Conservation (phyloP, 371 early-diverging fungal genomes). For the Apophysomyces sp. region DNA sequence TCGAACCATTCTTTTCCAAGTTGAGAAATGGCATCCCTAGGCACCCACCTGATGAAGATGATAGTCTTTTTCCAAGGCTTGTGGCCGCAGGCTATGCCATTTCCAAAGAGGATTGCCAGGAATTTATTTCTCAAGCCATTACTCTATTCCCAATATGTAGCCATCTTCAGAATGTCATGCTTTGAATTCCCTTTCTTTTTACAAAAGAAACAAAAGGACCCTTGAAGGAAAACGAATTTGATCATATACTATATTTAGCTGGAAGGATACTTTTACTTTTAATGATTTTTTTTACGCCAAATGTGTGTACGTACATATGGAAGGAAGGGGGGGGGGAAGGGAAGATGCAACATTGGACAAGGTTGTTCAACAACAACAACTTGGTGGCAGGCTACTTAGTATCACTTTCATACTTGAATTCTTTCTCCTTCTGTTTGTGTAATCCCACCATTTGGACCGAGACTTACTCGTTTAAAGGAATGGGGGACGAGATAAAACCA, state of each 20-base stretch:
- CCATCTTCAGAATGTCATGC: neutral
- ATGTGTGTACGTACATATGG: no score
- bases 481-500: neutral
- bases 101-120: neutral
- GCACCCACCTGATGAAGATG: neutral
- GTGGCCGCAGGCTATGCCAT: neutral
- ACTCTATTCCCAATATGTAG: neutral
- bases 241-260: no score
- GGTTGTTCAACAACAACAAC: neutral
- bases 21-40: neutral
- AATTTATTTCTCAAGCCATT: neutral
- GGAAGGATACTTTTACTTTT: no score
- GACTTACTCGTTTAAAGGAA: neutral
- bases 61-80: neutral
- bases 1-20: constrained; percentile 2
- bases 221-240: neutral
- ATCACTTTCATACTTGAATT: no score
- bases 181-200: neutral
- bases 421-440: no score
- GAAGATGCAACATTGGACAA: neutral
- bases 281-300: no score
- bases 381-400: neutral
- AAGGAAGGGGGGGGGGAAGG: no score
- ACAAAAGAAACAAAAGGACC: neutral
- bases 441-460: no score